phyloP scores from a whole-genome alignment of 306 rosid species.

The Senna tora region DNA sequence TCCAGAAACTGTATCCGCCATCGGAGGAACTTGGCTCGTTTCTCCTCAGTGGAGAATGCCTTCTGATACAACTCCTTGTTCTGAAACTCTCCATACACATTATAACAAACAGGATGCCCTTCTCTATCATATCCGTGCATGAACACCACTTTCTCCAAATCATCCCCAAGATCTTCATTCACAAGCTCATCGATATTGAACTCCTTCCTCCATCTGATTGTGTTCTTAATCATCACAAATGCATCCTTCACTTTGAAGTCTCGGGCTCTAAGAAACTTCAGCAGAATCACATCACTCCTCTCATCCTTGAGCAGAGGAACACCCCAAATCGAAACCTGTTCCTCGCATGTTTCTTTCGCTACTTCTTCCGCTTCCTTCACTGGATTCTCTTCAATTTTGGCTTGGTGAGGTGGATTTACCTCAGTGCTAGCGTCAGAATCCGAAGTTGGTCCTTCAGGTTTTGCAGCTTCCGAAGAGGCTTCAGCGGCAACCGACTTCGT shows the following conservation, averaged over 20 bases:
- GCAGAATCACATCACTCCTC: conserved; percentile 74
- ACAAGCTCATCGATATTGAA: conserved; percentile 72
- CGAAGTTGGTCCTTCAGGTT: conserved; percentile 29
- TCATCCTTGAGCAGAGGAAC: conserved; percentile 79
- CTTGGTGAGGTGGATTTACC: not conserved
- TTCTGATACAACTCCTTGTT: conserved; percentile 76
- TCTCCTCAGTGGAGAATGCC: conserved; percentile 62
- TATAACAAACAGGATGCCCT: conserved; percentile 83
- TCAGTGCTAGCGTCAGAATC: conserved; percentile 31
- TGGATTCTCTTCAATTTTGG: conserved; percentile 41
- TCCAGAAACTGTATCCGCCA: conserved; percentile 90
- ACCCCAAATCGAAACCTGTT: conserved; percentile 72
- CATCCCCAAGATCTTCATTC: conserved; percentile 75
- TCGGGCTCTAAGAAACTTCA: conserved; percentile 83
- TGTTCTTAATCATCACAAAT: conserved; percentile 61
- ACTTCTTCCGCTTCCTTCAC: conserved; percentile 36
- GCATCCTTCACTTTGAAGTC: conserved; percentile 81
- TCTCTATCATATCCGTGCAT: conserved; percentile 78
- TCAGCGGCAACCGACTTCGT: conserved; percentile 2
- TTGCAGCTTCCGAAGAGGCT: conserved; percentile 22
- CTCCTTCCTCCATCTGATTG: conserved; percentile 71
- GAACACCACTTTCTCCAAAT: conserved; percentile 81
- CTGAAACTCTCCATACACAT: conserved; percentile 91
- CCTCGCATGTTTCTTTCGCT: conserved; percentile 33
- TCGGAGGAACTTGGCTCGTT: conserved; percentile 62